Evolutionary conservation across 306 rosid species (phyloP), one percentile per base, ranked within the genome.

Genomic region (Dryas drummondii): DNA sequence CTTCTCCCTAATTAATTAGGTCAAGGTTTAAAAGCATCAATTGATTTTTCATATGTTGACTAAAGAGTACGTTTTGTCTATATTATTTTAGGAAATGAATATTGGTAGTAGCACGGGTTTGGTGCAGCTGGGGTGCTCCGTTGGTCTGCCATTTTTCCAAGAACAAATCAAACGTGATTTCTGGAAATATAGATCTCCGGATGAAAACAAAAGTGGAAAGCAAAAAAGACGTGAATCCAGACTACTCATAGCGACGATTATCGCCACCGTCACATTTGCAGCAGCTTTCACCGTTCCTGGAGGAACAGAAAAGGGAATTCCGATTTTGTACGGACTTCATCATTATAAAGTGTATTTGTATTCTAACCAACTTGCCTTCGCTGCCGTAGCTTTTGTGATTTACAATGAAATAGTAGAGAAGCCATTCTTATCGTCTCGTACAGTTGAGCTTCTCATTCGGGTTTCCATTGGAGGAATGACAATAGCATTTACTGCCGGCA

Each of bases 111-210:
- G 40, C 10, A 10, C 0, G 9, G 61, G 15, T 16, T 37, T 69
- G 73, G 9, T 16, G 27, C 40, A 69, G 37, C 73, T 69, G 48
- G 73, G 61, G 3, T 9, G 32, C 32, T 69, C 73, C 15, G 48
- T 40, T 69, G 52, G 52, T 1, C 51, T 54, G 64, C 52, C 52
- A 54, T 54, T 5, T 40, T 54, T 70, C 41, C 75, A 70, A 42
- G 51, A 70, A 40, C 19, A 70, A 17, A 40, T 70, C 5, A n/a
- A 32, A 32, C 37, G 60, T 2, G 32, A 69, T 45, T 32, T 69
- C 7, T 44, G 27, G 32, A 69, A 69, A 69, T 69, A 14, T 19
- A 42, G 19, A 12, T 19, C 19, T 12, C 41, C n/a, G 3, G 37
- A 32, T 32, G 37, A 32, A 27, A 2, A 27, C 37, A 27, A 27